Evolutionary conservation across 306 rosid genomes (phyloP).

Genomic region (Mimosa pudica): DNA sequence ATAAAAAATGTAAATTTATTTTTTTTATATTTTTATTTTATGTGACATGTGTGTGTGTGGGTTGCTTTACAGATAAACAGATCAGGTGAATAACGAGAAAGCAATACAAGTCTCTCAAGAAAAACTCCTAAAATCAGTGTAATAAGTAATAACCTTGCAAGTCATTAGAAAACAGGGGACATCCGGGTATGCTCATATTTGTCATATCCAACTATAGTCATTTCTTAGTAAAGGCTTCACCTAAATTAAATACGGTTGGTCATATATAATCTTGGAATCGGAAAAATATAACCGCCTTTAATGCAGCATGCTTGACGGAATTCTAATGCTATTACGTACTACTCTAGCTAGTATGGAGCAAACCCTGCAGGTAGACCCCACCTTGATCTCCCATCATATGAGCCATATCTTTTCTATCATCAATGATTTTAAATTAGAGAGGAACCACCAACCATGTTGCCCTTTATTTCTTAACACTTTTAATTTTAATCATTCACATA

Average conservation of each 20-base stretch:
- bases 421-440: background rate
- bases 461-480: background rate
- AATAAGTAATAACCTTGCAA: too few relatives aligned
- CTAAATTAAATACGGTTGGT: background rate
- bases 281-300: background rate
- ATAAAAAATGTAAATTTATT: too few relatives aligned
- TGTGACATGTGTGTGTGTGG: too few relatives aligned
- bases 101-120: background rate
- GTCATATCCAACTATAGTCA: background rate
- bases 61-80: too few relatives aligned
- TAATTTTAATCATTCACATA: background rate
- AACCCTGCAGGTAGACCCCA: background rate
- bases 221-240: background rate
- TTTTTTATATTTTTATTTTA: too few relatives aligned
- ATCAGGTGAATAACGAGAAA: too few relatives aligned
- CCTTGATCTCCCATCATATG: background rate
- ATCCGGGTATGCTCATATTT: too few relatives aligned
- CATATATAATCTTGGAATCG: background rate
- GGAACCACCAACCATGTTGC: background rate
- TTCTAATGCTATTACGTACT: background rate
- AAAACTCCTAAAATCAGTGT: too few relatives aligned
- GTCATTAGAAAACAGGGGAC: too few relatives aligned
- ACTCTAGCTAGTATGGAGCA: background rate
- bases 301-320: background rate
- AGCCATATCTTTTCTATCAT: background rate